Evolutionary conservation across 768 basidiomycete genomes (phyloP), one percentile per base, ranked within the genome.

Genomic region (Termitomyces sp.): DNA sequence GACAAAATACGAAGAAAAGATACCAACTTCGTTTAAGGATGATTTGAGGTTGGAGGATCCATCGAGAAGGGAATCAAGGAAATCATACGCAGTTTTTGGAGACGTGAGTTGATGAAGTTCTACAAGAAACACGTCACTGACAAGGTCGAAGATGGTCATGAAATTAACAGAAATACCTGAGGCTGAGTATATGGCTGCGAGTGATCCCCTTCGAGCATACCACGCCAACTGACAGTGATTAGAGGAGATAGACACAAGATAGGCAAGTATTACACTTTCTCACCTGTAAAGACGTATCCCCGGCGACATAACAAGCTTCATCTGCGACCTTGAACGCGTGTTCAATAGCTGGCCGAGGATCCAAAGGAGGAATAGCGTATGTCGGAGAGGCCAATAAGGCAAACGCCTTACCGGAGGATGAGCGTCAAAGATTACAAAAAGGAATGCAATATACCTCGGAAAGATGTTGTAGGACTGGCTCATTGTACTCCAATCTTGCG

Each of bases 51-150:
- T 58, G 2, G 73, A 68, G 3, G 82, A 78, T 3, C 76, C 69
- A 10, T 77, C 73, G 13, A 93, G 74, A 6, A 91, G 79, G 7
- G 76, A 70, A 43, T 86, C 83, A 13, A 94, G 74, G 72, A 94
- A 91, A 3, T 73, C 68, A 27, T 73, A 69, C 0, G 88, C 83
- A 2, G 89, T 89, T 12, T 72, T 63, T 4, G 91, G 88, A 1
- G 91, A 93, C 0, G 82, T 78, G n/a, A 94, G 64, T 64, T 94
- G 91, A 63, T 92, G 91, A 15, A 94, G 73, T 69, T 93, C 91
- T 85, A 59, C 13, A 32, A 39, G 44, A 52, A 50, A 53, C 12
- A 41, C 36, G 18, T 15, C 36, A 7, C 27, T 31, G 25, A 12
- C 13, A 41, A 18, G 31, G 15, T 9, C 38, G 7, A 41, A n/a